Evolutionary conservation across 2,329 filamentous ascomycete species (phyloP), one percentile per base, ranked within the genome.

Genomic region (Stemphylium vesicarium): DNA sequence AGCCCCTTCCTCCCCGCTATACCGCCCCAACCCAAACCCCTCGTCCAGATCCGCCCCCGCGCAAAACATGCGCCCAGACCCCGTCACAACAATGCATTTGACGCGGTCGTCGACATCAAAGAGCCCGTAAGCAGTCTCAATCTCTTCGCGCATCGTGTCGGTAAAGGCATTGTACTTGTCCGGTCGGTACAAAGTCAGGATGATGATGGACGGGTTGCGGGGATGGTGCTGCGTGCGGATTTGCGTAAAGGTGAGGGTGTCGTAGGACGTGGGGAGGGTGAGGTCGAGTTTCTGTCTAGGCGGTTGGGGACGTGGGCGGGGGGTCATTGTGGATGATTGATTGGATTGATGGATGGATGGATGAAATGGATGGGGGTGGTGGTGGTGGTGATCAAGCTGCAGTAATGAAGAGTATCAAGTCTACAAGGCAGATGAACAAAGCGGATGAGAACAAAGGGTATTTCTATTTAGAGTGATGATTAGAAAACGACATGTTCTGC

Each of bases 91-190:
- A 18, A 85, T 71, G 43, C 77, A 81, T 59, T 81, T 82, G 22
- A 85, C 82, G 5, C 82, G 77, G 48, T 83, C 79, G 55, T 86
- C 83, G 20, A 79, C 71, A 57, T 84, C 81, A 65, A 85, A 80
- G 64, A 80, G 78, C 47, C 65, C 69, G 60, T 81, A 83, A 11
- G 83, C 84, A 3, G 74, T 61, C 54, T 85, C 81, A 26, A 91
- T 79, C 64, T 88, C 87, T 13, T 75, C 66, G 64, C 83, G 82
- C 86, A 91, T 90, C 12, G 75, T 78, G 16, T 81, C 77, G 3
- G 86, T 90, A 74, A 91, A 90, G 56, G 86, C 88, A 81, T 91
- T 91, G 75, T 87, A 81, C 55, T 85, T 85, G 10, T 77, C 73
- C 0, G 88, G 88, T 15, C 89, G 84, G 75, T 88, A 80, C 36